Evolutionary conservation across 169 alveolate genomes (phyloP), one percentile per base, ranked within the genome.

Genomic region (Perkinsus marinus): DNA sequence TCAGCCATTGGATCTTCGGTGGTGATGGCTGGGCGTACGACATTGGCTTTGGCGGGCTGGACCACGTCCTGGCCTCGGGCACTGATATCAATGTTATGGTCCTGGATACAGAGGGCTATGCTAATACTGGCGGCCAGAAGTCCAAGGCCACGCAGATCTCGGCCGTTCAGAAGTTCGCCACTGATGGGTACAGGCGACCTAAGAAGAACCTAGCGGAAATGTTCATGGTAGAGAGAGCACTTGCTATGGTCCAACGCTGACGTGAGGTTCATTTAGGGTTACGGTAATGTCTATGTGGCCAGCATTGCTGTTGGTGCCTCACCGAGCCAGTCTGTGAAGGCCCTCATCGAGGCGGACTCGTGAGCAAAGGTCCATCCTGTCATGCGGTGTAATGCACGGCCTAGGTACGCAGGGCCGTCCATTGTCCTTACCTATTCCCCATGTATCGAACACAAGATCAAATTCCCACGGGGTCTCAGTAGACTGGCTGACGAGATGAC

Each of bases 21-120:
- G 96, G 96, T 26, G 96, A 95, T 68, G 96, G 96, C 79, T 95
- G 96, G 95, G 95, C 95, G 36, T 95, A 95, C 90, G 96, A 95
- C 93, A 95, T 95, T 36, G 96, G 95, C 79, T 93, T 91, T 90
- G 95, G 95, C 10, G 95, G 96, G 0, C 89, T 95, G 91, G 95
- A 93, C 93, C 95, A 93, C 57, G 95, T 95, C 26, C 79, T 93
- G 46, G 93, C 95, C 36, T 92, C 92, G 34, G 93, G 94, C 30
- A 93, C 92, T 34, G 92, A 93, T 89, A 93, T 93, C 36, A 93
- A 94, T 92, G 91, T 94, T 43, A 19, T 94, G 89, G 94, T 94
- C 46, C 39, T 94, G 92, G 96, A 94, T 92, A 94, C 96, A n/a
- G 96, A 94, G 91, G 95, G 92, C 43, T 93, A 94, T 93, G 92